Evolutionary conservation across 225 moss, liverwort and hornwort genomes (phyloP), one percentile per base, ranked within the genome.

Genomic region (Takakia lepidozioides): DNA sequence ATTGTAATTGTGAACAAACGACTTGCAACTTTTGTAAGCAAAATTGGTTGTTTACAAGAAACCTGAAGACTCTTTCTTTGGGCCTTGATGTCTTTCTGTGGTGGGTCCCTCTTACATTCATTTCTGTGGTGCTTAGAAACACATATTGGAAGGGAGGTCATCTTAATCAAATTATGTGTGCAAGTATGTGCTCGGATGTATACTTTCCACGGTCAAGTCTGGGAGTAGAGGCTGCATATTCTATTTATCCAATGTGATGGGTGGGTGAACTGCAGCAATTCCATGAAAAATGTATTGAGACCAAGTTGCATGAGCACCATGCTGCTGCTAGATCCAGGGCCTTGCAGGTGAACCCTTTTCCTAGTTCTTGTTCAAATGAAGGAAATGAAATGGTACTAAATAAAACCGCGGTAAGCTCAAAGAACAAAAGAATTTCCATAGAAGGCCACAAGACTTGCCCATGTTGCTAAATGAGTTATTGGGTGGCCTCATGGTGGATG

Each of bases 201-300:
- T n/a, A n/a, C n/a, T n/a, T n/a, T n/a, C n/a, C n/a, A n/a, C n/a
- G n/a, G n/a, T 32, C 8, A 32, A 32, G 11, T 32, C 11, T 32
- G 32, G 32, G 32, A 32, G 32, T 25, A 4, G 24, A 46, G 7
- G 4, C 4, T 8, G 20, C 18, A 25, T 46, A 4, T 3, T 11
- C 11, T 10, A 46, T 10, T 5, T 18, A 3, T 22, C 8, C 20
- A 46, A 18, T 8, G 5, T 18, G 11, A 17, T 27, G 0, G 27
- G 15, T 27, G 26, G 25, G 17, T 26, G 9, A n/a, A n/a, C n/a
- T 53, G 37, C 23, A 80, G 74, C 29, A 54, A 55, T 80, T 80
- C 17, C 70, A 80, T 32, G 8, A 0, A 2, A 70, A 80, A 58
- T n/a, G 60, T 26, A 47, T 53, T 43, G 10, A 29, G 4, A 66